A percentile compares a stretch with the other conserved stretches of the same genome.
These are phyloP conservation scores for Leccinum fibrillosum DNA, from an alignment of 768 basidiomycete genomes.

Conservation along the genomic window DNA sequence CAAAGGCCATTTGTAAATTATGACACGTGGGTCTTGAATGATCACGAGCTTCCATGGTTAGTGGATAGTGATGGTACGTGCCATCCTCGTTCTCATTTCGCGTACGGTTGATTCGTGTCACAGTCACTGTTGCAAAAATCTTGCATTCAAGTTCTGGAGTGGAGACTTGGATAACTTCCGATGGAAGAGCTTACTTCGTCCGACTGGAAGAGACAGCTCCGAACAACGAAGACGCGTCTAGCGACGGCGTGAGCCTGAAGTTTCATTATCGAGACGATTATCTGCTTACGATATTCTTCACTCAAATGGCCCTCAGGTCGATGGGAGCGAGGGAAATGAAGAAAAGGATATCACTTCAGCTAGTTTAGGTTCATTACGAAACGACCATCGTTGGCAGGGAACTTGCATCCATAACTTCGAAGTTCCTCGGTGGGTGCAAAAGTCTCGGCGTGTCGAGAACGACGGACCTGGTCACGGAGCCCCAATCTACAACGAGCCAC, in stretches of 20 bases:
- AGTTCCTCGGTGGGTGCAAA: conserved; percentile 76
- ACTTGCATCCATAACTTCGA: conserved; percentile 77
- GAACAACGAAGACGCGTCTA: conserved; percentile 47
- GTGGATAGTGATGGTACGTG: conserved; percentile 65
- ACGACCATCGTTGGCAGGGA: conserved; percentile 56
- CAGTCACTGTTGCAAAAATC: conserved; percentile 71
- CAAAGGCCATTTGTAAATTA: conserved; percentile 42
- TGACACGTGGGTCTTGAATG: conserved; percentile 69
- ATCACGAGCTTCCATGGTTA: conserved; percentile 70
- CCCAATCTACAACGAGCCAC: conserved; percentile 58
- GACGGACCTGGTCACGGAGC: conserved; percentile 32
- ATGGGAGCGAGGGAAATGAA: conserved; percentile 5
- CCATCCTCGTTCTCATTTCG: not conserved
- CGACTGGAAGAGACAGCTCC: conserved; percentile 41
- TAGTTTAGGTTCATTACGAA: conserved; percentile 5
- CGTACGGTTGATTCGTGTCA: not conserved
- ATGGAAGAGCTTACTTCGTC: conserved; percentile 80
- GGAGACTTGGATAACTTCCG: conserved; percentile 84
- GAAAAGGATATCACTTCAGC: conserved; percentile 4
- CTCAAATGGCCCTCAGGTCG: conserved; percentile 10
- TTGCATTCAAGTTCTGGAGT: conserved; percentile 53
- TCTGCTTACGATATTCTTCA: conserved; percentile 1
- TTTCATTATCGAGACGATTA: not conserved
- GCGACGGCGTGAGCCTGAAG: conserved; percentile 38
- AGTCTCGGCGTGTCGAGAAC: conserved; percentile 58